These are phyloP conservation scores for Lenwebbia sp. DNA, from an alignment of 345 rosid genomes.

Conservation along the genomic window DNA sequence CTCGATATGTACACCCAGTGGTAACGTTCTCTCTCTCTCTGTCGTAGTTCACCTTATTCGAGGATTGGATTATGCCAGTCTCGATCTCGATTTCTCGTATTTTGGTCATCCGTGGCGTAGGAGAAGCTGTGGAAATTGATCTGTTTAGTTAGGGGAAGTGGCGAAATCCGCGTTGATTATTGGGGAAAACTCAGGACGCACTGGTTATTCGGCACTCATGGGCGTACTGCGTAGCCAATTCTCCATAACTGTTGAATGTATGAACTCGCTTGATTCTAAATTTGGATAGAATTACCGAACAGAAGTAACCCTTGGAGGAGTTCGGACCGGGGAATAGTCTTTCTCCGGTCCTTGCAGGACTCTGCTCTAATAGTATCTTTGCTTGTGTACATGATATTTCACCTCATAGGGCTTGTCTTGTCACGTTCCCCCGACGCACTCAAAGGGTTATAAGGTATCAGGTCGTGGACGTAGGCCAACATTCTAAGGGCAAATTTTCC, in stretches of 20 bases:
- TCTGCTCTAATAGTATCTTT: background rate
- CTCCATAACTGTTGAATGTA: background rate
- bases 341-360: too few species aligned
- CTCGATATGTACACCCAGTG: slow-evolving; percentile 96
- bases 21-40: slow-evolving; percentile 13
- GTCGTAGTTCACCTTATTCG: background rate
- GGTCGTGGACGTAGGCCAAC: background rate
- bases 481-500: background rate
- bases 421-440: background rate
- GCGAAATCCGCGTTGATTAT: background rate
- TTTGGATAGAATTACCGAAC: background rate
- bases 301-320: background rate
- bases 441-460: background rate
- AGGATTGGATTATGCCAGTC: background rate
- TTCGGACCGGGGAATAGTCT: background rate
- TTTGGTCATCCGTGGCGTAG: background rate
- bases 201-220: background rate
- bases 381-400: background rate
- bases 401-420: background rate
- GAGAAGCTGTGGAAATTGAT: background rate
- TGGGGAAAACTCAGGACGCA: background rate
- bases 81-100: background rate
- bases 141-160: background rate
- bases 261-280: background rate
- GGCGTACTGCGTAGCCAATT: background rate